Base-by-base conservation (phyloP, 257 asterid species). In the Scutellaria baicalensis region DNA sequence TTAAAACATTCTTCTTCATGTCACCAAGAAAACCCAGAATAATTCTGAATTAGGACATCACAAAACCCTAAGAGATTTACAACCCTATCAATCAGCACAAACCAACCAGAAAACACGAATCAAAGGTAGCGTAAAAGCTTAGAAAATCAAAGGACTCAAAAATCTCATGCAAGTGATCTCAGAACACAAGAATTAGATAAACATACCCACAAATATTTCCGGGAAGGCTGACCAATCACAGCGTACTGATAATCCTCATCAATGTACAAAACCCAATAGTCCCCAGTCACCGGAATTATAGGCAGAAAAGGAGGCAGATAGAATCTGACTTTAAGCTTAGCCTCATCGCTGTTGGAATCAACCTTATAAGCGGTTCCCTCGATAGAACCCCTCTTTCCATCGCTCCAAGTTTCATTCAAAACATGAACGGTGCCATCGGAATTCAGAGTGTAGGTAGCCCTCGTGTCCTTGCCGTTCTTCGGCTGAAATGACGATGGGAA, bases 131-230 rank as follows among this genome's bases (percentile, higher is more conserved):
- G 3, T 27, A 27, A 27, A 27, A 27, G 0, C 3, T 27, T 5
- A 27, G 5, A 27, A 27, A 23, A 27, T 27, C 33, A 27, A 27
- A 1, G 33, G 33, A 27, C 33, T 20, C 36, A 52, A 59, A 35
- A 59, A 39, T 17, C 11, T 59, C 27, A 16, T 13, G 8, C 35
- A 40, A 68, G 33, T 27, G 33, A 27, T 27, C 3, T 27, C 5
- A 27, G 5, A 6, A 20, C 9, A 38, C 9, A 47, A 9, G 6
- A 42, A 35, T 1, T 8, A 31, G 16, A 40, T 55, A 50, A 42
- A 67, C 84, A 58, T 89, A 93, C 99, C 99, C 97, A 93, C 13
- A 93, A 81, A 78, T 78, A 91, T 1, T 0, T 84, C 84, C 89
- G 79, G 18, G 74, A 9, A 33, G 96, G 95, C 78, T 89, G 87